Evolutionary conservation across 768 basidiomycete species (phyloP).

Genomic region (Omphalotus guepiniiformis): DNA sequence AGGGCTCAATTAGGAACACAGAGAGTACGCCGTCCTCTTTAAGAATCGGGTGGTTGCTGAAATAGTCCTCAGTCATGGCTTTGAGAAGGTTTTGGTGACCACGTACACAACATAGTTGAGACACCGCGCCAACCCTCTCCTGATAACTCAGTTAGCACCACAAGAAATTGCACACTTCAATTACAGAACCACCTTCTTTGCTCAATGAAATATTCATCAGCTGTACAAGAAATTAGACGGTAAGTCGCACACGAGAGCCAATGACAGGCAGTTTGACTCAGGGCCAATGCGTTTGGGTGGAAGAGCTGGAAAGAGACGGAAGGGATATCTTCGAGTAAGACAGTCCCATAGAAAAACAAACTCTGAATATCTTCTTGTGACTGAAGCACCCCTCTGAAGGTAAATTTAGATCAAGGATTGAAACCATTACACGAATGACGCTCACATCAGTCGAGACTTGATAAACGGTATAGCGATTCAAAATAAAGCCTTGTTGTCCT

Average conservation of each 20-base stretch:
- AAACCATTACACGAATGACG: slow-evolving; percentile 15
- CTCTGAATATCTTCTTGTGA: slow-evolving; percentile 88
- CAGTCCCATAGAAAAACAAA: slow-evolving; percentile 90
- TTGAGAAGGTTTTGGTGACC: background rate
- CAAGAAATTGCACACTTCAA: background rate
- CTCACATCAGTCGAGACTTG: slow-evolving; percentile 74
- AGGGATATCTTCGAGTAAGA: slow-evolving; percentile 84
- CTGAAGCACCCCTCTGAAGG: slow-evolving; percentile 56
- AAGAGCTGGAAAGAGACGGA: slow-evolving; percentile 79
- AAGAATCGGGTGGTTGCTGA: slow-evolving; percentile 87
- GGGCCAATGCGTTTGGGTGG: slow-evolving; percentile 93
- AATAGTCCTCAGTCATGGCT: background rate
- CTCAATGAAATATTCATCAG: slow-evolving; percentile 88
- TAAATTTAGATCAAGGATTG: slow-evolving; percentile 8
- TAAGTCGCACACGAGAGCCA: slow-evolving; percentile 14
- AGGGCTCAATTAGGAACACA: slow-evolving; percentile 77
- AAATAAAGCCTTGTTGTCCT: slow-evolving; percentile 89
- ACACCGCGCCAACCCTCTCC: slow-evolving; percentile 77
- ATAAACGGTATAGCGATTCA: slow-evolving; percentile 85
- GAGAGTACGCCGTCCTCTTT: slow-evolving; percentile 82
- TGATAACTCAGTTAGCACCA: slow-evolving; percentile 23
- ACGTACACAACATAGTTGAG: slow-evolving; percentile 74
- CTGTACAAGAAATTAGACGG: slow-evolving; percentile 31
- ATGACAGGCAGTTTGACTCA: slow-evolving; percentile 34
- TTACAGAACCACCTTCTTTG: slow-evolving; percentile 71